Conservation (phyloP, 306 rosid species). For the Gleditsia sinensis region DNA sequence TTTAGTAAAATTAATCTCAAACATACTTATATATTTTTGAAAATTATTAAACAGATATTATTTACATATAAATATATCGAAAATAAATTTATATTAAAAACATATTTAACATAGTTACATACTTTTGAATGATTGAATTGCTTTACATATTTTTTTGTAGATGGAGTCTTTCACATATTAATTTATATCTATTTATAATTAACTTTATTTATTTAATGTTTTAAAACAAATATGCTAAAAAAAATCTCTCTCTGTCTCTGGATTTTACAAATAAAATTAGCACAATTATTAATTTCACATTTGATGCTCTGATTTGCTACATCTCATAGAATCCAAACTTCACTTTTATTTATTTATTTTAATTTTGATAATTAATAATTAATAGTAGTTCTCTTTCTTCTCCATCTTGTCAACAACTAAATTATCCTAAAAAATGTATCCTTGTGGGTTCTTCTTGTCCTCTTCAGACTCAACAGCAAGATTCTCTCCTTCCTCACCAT, state of each 20-base stretch:
- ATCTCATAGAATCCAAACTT: neutral
- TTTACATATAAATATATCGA: no score
- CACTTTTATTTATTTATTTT: neutral
- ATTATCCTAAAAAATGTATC: conserved; percentile 14
- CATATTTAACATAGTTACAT: no score
- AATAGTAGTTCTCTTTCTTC: neutral
- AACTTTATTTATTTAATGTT: no score
- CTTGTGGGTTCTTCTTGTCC: conserved; percentile 30
- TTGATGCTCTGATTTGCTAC: neutral
- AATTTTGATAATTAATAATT: neutral
- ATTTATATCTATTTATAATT: no score
- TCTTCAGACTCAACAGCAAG: neutral
- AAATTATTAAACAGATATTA: no score
- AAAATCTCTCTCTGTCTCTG: neutral
- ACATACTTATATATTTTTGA: no score
- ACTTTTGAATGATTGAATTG: no score
- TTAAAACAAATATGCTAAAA: no score
- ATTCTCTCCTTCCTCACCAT: conserved; percentile 30
- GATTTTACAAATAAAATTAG: neutral
- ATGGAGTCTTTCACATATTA: no score
- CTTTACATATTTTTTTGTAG: no score
- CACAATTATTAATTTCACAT: neutral
- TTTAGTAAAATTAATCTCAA: no score
- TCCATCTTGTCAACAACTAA: conserved; percentile 7
- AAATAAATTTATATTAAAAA: no score